Percentiles rank a stretch among this genome's conserved stretches.
Evolutionary conservation across 352 stramenopile genomes (phyloP).

Genomic region (Bremia lactucae): DNA sequence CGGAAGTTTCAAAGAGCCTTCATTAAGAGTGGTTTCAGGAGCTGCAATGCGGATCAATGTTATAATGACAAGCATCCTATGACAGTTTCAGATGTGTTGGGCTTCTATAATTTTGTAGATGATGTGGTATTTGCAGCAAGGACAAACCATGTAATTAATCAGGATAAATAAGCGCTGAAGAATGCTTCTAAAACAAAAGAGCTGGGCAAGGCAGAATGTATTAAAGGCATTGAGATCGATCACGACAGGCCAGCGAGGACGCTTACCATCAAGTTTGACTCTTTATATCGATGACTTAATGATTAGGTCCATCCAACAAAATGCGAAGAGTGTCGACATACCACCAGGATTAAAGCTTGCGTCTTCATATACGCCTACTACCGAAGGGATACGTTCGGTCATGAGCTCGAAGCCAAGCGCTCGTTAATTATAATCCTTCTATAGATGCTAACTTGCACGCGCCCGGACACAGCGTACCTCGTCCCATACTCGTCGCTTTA

Average conservation of each 20-base stretch:
- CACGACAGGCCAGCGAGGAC: neutral
- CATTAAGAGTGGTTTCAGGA: neutral
- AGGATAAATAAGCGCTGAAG: neutral
- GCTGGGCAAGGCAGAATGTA: neutral
- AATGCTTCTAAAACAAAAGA: slow-evolving; percentile 1
- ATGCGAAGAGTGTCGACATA: neutral
- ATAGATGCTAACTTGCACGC: too few relatives aligned
- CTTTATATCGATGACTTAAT: neutral
- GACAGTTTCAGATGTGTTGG: neutral
- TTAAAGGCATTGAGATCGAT: neutral
- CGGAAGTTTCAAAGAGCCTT: neutral
- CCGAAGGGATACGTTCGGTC: too few relatives aligned
- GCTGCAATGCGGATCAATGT: neutral
- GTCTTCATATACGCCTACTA: neutral
- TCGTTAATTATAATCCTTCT: too few relatives aligned
- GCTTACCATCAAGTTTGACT: neutral
- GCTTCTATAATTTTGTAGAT: neutral
- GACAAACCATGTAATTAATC: neutral
- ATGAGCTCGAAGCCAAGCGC: too few relatives aligned
- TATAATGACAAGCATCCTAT: neutral
- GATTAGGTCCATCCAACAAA: neutral
- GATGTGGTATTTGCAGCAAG: neutral
- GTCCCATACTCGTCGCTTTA: too few relatives aligned
- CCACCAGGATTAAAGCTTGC: neutral
- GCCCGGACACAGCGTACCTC: too few relatives aligned